Conservation (phyloP, 352 stramenopile genomes). For the Pythium volutum region DNA sequence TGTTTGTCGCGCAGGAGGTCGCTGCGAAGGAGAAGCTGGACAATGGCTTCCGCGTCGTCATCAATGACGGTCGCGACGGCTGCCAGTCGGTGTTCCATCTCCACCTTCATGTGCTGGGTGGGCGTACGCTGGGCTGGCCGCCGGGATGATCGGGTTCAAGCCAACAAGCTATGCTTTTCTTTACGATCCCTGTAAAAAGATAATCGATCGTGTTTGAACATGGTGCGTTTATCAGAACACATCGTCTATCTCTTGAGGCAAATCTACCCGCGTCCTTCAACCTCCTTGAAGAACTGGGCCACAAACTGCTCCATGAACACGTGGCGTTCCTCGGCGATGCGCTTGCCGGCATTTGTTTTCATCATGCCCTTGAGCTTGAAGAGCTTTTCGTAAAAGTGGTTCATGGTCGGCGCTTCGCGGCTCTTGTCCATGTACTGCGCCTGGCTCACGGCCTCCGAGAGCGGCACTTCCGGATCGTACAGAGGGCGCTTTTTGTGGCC, state of each 20-base stretch:
- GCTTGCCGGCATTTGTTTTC: constrained; percentile 75
- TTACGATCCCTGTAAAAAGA: not conserved
- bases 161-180: not conserved
- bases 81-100: constrained; percentile 89
- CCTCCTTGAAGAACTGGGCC: constrained; percentile 76
- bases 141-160: constrained; percentile 58
- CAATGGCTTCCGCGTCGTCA: constrained; percentile 94
- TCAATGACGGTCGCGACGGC: constrained; percentile 97
- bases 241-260: not conserved
- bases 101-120: constrained; percentile 95
- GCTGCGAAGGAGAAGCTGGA: constrained; percentile 90
- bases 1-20: constrained; percentile 92
- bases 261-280: constrained; percentile 37
- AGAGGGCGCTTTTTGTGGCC: constrained; percentile 79
- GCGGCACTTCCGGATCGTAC: constrained; percentile 66
- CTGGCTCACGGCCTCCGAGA: constrained; percentile 60
- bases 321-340: constrained; percentile 79
- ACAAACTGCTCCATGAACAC: constrained; percentile 87
- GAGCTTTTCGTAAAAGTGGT: constrained; percentile 92
- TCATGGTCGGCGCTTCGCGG: constrained; percentile 69
- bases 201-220: not conserved
- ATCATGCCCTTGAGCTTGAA: constrained; percentile 86
- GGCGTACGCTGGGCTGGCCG: constrained; percentile 92
- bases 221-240: not conserved
- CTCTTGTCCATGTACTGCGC: constrained; percentile 79